Percentiles rank a stretch among this genome's conserved stretches.
Evolutionary conservation across 148 eudicot genomes (phyloP).

Genomic region (Silene conica): DNA sequence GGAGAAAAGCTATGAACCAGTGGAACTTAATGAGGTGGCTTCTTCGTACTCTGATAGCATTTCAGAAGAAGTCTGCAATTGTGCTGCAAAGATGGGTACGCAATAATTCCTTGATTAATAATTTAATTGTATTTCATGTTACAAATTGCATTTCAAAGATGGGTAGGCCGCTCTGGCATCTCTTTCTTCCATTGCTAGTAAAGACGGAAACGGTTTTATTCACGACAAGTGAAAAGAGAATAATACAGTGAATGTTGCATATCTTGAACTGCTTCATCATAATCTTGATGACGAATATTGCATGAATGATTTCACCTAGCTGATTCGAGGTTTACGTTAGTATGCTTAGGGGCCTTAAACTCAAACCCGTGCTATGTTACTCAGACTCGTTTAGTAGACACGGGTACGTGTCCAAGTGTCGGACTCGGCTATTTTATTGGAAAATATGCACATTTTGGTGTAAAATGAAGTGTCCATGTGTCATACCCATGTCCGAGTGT

Average conservation of each 20-base stretch:
- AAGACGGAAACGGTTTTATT: not conserved
- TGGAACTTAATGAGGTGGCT: conserved; percentile 21
- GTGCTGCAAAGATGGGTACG: conserved; percentile 90
- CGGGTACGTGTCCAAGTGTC: too few relatives aligned
- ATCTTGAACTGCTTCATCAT: not conserved
- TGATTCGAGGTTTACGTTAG: not conserved
- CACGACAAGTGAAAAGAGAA: not conserved
- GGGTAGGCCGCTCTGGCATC: not conserved
- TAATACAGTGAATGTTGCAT: not conserved
- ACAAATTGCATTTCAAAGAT: not conserved
- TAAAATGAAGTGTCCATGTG: too few relatives aligned
- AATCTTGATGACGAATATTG: too few relatives aligned
- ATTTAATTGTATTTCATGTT: not conserved
- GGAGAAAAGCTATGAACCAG: conserved; percentile 37
- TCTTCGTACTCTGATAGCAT: conserved; percentile 58
- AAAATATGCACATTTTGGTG: too few relatives aligned
- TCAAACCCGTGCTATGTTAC: too few relatives aligned
- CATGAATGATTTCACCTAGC: not conserved
- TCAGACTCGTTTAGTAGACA: too few relatives aligned
- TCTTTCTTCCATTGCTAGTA: not conserved
- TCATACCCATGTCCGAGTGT: too few relatives aligned
- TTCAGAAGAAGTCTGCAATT: conserved; percentile 84
- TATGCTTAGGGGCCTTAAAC: not conserved
- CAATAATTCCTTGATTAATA: not conserved
- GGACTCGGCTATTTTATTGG: too few relatives aligned